phyloP scores from a whole-genome alignment of 1,139 yeast genomes.

The Yamadazyma siamensis region DNA sequence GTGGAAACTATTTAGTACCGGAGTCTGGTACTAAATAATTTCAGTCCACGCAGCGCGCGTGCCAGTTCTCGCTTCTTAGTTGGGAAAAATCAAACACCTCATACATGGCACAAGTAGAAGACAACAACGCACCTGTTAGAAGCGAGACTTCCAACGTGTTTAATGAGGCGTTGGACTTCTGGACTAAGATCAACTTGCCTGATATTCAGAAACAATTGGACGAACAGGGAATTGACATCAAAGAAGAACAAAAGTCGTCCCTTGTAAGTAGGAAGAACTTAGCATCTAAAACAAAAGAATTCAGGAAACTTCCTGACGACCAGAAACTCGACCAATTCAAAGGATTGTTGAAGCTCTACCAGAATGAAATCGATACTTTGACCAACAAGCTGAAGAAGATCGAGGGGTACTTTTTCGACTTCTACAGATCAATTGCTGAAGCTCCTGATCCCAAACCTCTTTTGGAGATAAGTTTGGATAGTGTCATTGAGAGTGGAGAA shows the following conservation, averaged over 20 bases:
- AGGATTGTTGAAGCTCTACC: conserved; percentile 72
- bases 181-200: conserved; percentile 75
- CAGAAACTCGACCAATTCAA: conserved; percentile 68
- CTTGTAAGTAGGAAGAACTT: conserved; percentile 68
- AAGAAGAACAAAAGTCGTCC: conserved; percentile 66
- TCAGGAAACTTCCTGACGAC: conserved; percentile 65
- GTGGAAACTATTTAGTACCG: no score
- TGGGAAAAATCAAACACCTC: no score
- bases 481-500: conserved; percentile 60
- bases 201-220: conserved; percentile 69
- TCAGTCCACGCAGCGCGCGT: no score
- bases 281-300: conserved; percentile 79
- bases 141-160: conserved; percentile 30
- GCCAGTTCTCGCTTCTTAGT: no score
- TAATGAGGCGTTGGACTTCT: conserved; percentile 58
- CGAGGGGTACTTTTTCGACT: conserved; percentile 69
- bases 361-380: conserved; percentile 79
- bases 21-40: no score
- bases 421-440: conserved; percentile 76
- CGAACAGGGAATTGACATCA: conserved; percentile 68
- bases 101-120: no score
- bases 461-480: conserved; percentile 66
- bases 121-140: no score
- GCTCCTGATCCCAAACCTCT: conserved; percentile 93
- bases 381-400: conserved; percentile 75